Evolutionary conservation across 1,284 basidiomycete genomes (phyloP).

Genomic region (Naganishia sp.): DNA sequence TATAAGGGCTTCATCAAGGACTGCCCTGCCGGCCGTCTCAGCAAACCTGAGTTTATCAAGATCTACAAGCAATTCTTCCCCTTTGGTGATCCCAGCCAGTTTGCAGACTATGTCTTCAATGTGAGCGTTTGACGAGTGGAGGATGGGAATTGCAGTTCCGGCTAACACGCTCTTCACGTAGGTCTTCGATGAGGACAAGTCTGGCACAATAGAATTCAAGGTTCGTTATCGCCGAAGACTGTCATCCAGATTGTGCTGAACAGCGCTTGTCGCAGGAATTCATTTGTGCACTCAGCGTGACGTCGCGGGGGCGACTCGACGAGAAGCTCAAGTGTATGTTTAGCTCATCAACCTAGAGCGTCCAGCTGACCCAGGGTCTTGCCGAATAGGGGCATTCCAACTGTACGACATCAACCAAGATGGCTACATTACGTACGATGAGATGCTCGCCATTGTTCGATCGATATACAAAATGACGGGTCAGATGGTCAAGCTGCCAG

Average conservation of each 20-base stretch:
- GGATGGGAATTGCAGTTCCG: not conserved
- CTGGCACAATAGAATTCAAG: constrained; percentile 94
- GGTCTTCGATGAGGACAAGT: constrained; percentile 93
- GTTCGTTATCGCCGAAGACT: constrained; percentile 32
- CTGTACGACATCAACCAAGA: constrained; percentile 99
- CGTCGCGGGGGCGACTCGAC: constrained; percentile 87
- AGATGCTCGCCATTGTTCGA: constrained; percentile 96
- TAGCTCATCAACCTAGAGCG: not conserved
- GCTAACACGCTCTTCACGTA: constrained; percentile 27
- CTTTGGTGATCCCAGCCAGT: constrained; percentile 95
- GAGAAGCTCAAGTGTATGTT: constrained; percentile 96
- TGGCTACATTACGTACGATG: constrained; percentile 93
- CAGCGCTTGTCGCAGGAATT: constrained; percentile 66
- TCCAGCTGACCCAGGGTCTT: not conserved
- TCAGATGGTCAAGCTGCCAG: constrained; percentile 96
- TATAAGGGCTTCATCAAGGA: constrained; percentile 99
- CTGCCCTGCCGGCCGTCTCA: constrained; percentile 93
- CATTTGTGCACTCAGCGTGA: constrained; percentile 95
- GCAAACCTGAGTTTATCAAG: constrained; percentile 90
- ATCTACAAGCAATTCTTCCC: constrained; percentile 99
- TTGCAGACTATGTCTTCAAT: constrained; percentile 98
- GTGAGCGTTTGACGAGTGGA: constrained; percentile 37
- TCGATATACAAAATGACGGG: constrained; percentile 99
- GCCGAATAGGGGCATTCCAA: constrained; percentile 89
- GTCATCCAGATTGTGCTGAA: constrained; percentile 41